Percentiles rank a stretch among this genome's conserved stretches.
Conservation (phyloP, 2,329 filamentous ascomycete species). For the Hypoxylon sp. region DNA sequence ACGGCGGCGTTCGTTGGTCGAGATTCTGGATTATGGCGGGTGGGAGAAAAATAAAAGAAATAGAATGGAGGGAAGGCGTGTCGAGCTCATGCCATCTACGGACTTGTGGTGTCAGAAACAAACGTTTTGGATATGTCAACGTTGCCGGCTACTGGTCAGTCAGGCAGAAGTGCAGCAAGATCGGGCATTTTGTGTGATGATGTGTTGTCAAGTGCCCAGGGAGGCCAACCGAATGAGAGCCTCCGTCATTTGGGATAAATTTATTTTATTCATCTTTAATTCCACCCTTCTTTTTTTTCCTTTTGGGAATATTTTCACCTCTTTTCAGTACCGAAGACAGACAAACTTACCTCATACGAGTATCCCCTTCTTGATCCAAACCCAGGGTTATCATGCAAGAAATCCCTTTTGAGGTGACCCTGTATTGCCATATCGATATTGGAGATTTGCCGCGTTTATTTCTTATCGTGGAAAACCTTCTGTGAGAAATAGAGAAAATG, state of each 20-base stretch:
- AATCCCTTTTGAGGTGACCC: slow-evolving; percentile 31
- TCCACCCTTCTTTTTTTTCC: slow-evolving; percentile 12
- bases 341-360: slow-evolving; percentile 27
- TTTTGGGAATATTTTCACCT: slow-evolving; percentile 5
- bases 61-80: slow-evolving; percentile 37
- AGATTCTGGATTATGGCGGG: slow-evolving; percentile 27
- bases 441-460: slow-evolving; percentile 23
- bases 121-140: slow-evolving; percentile 42
- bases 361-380: slow-evolving; percentile 18
- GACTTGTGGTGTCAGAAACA: slow-evolving; percentile 43
- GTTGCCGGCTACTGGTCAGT: slow-evolving; percentile 51
- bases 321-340: slow-evolving; percentile 16
- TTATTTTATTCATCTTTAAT: slow-evolving; percentile 13
- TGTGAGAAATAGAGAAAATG: slow-evolving; percentile 28
- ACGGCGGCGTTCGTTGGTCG: slow-evolving; percentile 39
- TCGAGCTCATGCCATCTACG: slow-evolving; percentile 20
- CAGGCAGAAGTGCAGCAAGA: slow-evolving; percentile 61
- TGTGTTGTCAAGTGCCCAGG: slow-evolving; percentile 62
- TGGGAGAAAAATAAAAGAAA: slow-evolving; percentile 13
- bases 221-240: slow-evolving; percentile 33
- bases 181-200: slow-evolving; percentile 60
- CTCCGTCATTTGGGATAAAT: slow-evolving; percentile 32
- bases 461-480: slow-evolving; percentile 43
- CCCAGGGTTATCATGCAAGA: slow-evolving; percentile 36
- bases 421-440: slow-evolving; percentile 34